Base-by-base conservation (phyloP, 108 stramenopile genomes). In the Cyclotella atomus region DNA sequence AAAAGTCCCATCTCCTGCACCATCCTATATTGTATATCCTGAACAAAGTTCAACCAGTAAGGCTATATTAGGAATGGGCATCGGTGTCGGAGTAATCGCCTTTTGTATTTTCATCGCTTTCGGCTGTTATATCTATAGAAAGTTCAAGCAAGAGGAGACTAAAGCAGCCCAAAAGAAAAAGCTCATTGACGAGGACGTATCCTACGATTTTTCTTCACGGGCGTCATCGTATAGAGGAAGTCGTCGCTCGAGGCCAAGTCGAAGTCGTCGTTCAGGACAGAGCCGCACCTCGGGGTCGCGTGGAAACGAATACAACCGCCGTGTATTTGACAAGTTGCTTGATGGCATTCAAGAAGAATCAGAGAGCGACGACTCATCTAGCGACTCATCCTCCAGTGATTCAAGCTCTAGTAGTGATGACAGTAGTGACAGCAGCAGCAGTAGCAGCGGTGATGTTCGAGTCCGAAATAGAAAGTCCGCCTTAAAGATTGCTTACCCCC, bases 11-110 rank as follows among this genome's bases (percentile, higher is more conserved):
- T 69, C 71, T 2, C 59, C 59, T 62, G 53, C 61, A 36, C 79
- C 79, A 41, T 55, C 71, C 28, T 68, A 59, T 47, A 73, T 80
- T 36, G 60, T 80, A 59, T 80, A 68, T 45, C 79, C 79, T 0
- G 62, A 68, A 21, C 38, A 46, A 43, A 43, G 44, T 59, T 19
- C 53, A 35, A 47, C 12, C 21, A 65, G 65, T 61, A 49, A 45
- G 50, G 27, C 27, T 28, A 71, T 71, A 30, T 44, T 71, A 43
- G 62, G 41, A 1, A 41, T 70, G 5, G 77, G 61, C 14, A 47
- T 56, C 29, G 24, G 24, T 14, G 45, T 54, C 2, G 57, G 60
- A 17, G 25, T 35, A 27, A 33, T 59, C 15, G 20, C 44, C 14
- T 45, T 75, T 25, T 45, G 23, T 23, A 33, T 55, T 12, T 35